These are phyloP conservation scores for Baorangia bicolor DNA, from an alignment of 768 basidiomycete species.

Conservation along the genomic window DNA sequence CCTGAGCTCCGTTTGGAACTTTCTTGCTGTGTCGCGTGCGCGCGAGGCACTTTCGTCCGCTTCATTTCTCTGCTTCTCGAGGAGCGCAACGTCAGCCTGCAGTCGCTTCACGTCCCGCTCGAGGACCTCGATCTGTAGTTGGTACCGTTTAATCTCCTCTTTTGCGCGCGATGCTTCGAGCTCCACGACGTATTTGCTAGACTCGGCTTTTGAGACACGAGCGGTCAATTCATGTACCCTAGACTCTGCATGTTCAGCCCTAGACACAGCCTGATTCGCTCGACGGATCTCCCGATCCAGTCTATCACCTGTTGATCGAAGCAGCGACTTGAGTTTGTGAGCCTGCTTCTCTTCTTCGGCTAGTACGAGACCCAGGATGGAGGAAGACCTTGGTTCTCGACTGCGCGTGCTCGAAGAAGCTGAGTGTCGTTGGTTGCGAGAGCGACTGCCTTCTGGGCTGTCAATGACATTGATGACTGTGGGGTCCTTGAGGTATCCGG, in stretches of 20 bases:
- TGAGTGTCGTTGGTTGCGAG: conserved; percentile 31
- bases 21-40: conserved; percentile 43
- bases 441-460: conserved; percentile 26
- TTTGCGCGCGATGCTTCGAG: conserved; percentile 40
- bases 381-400: conserved; percentile 38
- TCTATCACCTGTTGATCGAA: conserved; percentile 50
- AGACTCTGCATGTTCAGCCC: conserved; percentile 53
- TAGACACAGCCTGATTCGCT: conserved; percentile 49
- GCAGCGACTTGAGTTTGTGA: conserved; percentile 51
- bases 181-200: conserved; percentile 39
- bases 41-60: conserved; percentile 45
- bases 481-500: conserved; percentile 45
- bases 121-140: conserved; percentile 45
- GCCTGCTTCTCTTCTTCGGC: conserved; percentile 58
- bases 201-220: conserved; percentile 42
- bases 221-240: conserved; percentile 41
- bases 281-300: conserved; percentile 57
- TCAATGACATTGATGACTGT: conserved; percentile 37
- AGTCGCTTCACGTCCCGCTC: conserved; percentile 44
- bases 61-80: conserved; percentile 39
- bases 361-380: conserved; percentile 43
- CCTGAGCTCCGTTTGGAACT: conserved; percentile 43
- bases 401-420: conserved; percentile 40
- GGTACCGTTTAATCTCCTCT: conserved; percentile 47
- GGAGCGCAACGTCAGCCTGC: conserved; percentile 26